A percentile compares a stretch with the other conserved stretches of the same genome.
Conservation (phyloP, 2,329 filamentous ascomycete species). For the Cryoendolithus antarcticus region DNA sequence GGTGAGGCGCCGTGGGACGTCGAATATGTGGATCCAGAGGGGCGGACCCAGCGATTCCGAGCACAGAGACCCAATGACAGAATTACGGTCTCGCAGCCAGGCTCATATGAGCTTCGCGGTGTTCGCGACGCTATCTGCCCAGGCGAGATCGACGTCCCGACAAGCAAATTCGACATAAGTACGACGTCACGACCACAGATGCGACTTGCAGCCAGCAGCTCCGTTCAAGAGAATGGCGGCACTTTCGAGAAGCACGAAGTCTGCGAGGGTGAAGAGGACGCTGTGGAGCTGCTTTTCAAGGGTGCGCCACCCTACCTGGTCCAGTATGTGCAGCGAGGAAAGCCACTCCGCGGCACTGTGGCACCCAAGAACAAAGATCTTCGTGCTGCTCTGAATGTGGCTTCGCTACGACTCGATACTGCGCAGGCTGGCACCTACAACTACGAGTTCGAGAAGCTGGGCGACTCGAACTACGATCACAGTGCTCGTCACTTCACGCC, state of each 20-base stretch:
- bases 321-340: constrained; percentile 67
- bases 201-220: constrained; percentile 46
- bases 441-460: constrained; percentile 73
- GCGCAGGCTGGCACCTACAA: constrained; percentile 68
- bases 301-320: constrained; percentile 73
- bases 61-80: constrained; percentile 23
- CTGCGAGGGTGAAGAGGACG: constrained; percentile 89
- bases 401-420: constrained; percentile 77
- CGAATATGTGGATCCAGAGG: constrained; percentile 45
- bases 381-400: constrained; percentile 62
- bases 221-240: constrained; percentile 42
- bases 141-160: constrained; percentile 62
- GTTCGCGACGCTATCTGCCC: constrained; percentile 72
- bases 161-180: constrained; percentile 64
- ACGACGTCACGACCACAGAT: constrained; percentile 77
- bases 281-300: constrained; percentile 66
- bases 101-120: constrained; percentile 67
- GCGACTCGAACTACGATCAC: constrained; percentile 75
- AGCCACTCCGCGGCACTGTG: constrained; percentile 52
- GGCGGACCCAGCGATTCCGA: constrained; percentile 27
- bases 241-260: constrained; percentile 65
- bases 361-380: constrained; percentile 55
- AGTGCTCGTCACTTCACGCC: constrained; percentile 53
- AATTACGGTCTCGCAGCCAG: constrained; percentile 27
- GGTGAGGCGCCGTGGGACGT: constrained; percentile 78